phyloP scores from a whole-genome alignment of 805 yeast genomes.

The Yamadazyma philogaea region DNA sequence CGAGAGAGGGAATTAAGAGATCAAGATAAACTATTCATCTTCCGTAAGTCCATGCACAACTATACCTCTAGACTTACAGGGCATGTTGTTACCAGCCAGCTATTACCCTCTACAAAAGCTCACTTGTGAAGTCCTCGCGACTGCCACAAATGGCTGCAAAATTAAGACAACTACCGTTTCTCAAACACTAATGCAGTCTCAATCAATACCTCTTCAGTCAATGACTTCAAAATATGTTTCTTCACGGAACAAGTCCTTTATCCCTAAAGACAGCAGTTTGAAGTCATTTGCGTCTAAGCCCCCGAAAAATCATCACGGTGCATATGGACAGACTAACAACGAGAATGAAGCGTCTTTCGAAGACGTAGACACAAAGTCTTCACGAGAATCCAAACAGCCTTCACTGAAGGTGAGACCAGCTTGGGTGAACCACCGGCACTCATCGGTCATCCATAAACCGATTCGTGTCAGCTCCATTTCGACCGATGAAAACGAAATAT shows the following conservation, averaged over 20 bases:
- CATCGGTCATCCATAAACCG: background rate
- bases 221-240: background rate
- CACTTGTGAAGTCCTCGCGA: background rate
- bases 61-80: no score
- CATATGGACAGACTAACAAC: background rate
- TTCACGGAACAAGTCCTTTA: background rate
- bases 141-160: background rate
- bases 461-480: background rate
- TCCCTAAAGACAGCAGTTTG: background rate
- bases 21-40: no score
- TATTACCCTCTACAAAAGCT: no score
- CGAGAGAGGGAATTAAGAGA: no score
- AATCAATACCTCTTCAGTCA: background rate
- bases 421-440: background rate
- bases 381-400: background rate
- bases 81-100: no score
- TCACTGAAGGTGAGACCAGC: background rate
- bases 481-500: background rate
- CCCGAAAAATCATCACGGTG: background rate
- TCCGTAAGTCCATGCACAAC: no score
- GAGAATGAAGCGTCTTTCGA: background rate
- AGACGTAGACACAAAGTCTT: background rate
- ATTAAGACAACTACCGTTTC: background rate
- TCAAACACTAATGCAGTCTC: background rate
- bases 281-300: background rate